Evolutionary conservation across 2,329 filamentous ascomycete species (phyloP).

Genomic region (Pseudogymnoascus sp.): DNA sequence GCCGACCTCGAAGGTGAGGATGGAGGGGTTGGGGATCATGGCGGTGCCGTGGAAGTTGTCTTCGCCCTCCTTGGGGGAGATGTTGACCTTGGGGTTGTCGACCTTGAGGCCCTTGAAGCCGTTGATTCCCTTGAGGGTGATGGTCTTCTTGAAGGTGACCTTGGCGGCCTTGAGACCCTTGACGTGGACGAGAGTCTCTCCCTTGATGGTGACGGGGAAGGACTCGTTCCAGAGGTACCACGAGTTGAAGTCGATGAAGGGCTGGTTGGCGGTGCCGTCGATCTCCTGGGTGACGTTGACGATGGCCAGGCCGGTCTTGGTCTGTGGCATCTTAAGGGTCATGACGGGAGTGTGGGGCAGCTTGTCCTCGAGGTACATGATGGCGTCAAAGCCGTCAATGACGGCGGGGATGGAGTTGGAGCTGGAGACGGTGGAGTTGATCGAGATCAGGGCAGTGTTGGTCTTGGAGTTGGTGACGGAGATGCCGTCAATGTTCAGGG

Average conservation of each 20-base stretch:
- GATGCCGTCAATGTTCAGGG: slow-evolving; percentile 40
- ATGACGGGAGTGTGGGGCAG: slow-evolving; percentile 21
- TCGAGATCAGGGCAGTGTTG: slow-evolving; percentile 39
- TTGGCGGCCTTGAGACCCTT: slow-evolving; percentile 39
- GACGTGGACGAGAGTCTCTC: slow-evolving; percentile 43
- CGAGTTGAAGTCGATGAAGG: slow-evolving; percentile 39
- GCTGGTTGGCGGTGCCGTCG: neutral
- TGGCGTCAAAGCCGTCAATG: slow-evolving; percentile 45
- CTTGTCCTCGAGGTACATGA: slow-evolving; percentile 34
- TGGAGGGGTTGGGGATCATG: slow-evolving; percentile 50
- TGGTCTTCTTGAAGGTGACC: slow-evolving; percentile 47
- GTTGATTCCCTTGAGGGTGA: slow-evolving; percentile 49
- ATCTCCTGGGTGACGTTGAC: slow-evolving; percentile 33
- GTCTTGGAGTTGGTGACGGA: slow-evolving; percentile 42
- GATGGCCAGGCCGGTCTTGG: slow-evolving; percentile 34
- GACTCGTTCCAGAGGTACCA: slow-evolving; percentile 40
- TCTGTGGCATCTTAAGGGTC: slow-evolving; percentile 23
- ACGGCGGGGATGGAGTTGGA: slow-evolving; percentile 43
- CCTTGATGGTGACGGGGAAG: slow-evolving; percentile 42
- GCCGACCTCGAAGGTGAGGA: slow-evolving; percentile 47
- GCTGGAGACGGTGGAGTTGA: slow-evolving; percentile 39
- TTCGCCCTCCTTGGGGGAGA: slow-evolving; percentile 31
- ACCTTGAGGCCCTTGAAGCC: slow-evolving; percentile 43
- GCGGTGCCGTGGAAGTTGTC: slow-evolving; percentile 47
- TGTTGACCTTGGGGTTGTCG: slow-evolving; percentile 38